Conservation (phyloP, 495 filamentous ascomycete genomes). For the Talaromyces proteolyticus region DNA sequence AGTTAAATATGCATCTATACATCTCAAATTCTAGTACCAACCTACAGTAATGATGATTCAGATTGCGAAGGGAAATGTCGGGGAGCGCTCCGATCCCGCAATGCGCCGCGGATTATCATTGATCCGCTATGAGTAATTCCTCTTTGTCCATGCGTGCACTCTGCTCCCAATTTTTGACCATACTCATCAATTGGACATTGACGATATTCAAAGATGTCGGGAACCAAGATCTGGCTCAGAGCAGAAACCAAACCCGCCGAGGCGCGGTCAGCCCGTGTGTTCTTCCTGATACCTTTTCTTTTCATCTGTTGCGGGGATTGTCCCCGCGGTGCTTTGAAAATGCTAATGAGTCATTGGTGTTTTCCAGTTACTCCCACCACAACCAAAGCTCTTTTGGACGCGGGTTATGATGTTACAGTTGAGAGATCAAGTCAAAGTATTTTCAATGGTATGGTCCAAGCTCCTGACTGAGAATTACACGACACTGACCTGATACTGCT, state of each 20-base stretch:
- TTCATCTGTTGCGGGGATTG: neutral
- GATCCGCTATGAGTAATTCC: conserved; percentile 6
- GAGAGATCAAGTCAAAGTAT: conserved; percentile 78
- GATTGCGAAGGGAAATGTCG: no score
- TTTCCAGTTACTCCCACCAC: conserved; percentile 58
- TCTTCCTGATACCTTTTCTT: neutral
- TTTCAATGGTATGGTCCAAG: conserved; percentile 57
- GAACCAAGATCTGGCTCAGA: conserved; percentile 42
- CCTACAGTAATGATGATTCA: no score
- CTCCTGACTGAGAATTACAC: neutral
- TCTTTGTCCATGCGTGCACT: neutral
- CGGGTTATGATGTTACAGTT: conserved; percentile 78
- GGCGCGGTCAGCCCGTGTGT: conserved; percentile 42
- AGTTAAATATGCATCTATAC: no score
- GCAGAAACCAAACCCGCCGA: conserved; percentile 45
- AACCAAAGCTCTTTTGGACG: conserved; percentile 70
- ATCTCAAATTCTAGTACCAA: no score
- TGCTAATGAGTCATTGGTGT: neutral
- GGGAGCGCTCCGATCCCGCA: conserved; percentile 6
- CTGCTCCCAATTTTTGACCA: neutral
- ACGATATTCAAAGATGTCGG: conserved; percentile 21
- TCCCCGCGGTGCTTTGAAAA: neutral
- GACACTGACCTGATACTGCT: conserved; percentile 7
- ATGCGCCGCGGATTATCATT: conserved; percentile 1
- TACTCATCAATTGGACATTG: conserved; percentile 5